Evolutionary conservation across 345 rosid species (phyloP).

Genomic region (Populus ilicifolia): DNA sequence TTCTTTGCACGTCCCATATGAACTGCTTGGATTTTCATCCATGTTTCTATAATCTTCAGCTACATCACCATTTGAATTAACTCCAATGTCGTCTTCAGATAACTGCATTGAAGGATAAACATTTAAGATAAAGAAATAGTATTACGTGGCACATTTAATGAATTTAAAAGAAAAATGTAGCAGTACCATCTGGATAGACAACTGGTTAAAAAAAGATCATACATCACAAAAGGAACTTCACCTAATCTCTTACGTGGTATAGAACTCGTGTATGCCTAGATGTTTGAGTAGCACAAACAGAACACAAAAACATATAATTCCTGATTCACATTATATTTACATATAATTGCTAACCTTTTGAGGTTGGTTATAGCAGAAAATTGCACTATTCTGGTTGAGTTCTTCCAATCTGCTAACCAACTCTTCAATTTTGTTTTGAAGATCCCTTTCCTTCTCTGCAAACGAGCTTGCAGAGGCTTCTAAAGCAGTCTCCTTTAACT

Average conservation of each 20-base stretch:
- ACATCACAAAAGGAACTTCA: background rate
- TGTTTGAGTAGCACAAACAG: background rate
- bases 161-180: constrained; percentile 6
- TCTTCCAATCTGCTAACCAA: constrained; percentile 52
- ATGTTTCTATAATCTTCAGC: constrained; percentile 16
- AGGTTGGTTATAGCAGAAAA: constrained; percentile 8
- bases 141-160: background rate
- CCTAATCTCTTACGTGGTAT: background rate
- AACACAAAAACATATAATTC: background rate
- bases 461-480: constrained; percentile 54
- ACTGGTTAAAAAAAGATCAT: background rate
- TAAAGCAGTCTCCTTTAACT: constrained; percentile 51
- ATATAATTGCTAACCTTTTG: constrained; percentile 38
- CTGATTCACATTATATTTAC: background rate
- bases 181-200: background rate
- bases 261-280: background rate
- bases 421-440: constrained; percentile 49
- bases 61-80: constrained; percentile 3
- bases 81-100: constrained; percentile 14
- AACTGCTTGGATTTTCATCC: background rate
- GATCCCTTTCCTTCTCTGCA: constrained; percentile 55
- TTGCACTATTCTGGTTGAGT: constrained; percentile 28
- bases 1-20: constrained; percentile 15
- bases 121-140: background rate
- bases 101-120: constrained; percentile 26